A percentile compares a stretch with the other conserved stretches of the same genome.
Evolutionary conservation across 768 basidiomycete genomes (phyloP).

Genomic region (Epithele typhae): DNA sequence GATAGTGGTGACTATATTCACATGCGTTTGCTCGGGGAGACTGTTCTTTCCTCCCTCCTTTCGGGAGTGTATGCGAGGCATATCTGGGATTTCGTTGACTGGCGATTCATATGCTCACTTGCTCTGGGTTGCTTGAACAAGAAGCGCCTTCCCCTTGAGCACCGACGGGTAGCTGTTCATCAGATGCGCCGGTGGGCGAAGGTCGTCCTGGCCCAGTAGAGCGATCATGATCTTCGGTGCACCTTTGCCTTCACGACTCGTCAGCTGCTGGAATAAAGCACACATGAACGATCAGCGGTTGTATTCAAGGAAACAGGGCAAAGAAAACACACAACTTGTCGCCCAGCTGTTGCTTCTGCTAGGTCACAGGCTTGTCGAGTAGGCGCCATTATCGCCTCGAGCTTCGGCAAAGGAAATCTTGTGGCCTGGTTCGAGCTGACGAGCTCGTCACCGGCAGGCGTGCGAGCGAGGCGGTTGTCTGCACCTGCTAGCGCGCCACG

Average conservation of each 20-base stretch:
- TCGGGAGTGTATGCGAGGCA: too few species aligned
- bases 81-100: too few species aligned
- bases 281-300: too few species aligned
- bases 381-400: constrained; percentile 65
- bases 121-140: constrained; percentile 17
- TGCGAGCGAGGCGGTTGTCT: too few species aligned
- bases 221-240: constrained; percentile 84
- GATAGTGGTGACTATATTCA: too few species aligned
- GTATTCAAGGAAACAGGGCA: too few species aligned
- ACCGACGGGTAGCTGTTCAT: constrained; percentile 86
- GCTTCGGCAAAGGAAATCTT: constrained; percentile 58
- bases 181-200: constrained; percentile 77
- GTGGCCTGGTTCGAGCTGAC: constrained; percentile 41
- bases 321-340: constrained; percentile 16
- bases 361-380: constrained; percentile 68
- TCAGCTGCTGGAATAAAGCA: constrained; percentile 31
- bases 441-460: too few species aligned
- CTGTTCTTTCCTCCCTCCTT: too few species aligned
- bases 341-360: constrained; percentile 25
- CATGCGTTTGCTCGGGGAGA: too few species aligned
- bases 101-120: constrained; percentile 13
- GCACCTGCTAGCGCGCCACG: too few species aligned
- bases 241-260: constrained; percentile 67
- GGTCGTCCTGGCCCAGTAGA: constrained; percentile 80
- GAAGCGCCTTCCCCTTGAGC: constrained; percentile 70